phyloP scores from a whole-genome alignment of 176 grass and related monocot species.

The Zoysia pacifica region DNA sequence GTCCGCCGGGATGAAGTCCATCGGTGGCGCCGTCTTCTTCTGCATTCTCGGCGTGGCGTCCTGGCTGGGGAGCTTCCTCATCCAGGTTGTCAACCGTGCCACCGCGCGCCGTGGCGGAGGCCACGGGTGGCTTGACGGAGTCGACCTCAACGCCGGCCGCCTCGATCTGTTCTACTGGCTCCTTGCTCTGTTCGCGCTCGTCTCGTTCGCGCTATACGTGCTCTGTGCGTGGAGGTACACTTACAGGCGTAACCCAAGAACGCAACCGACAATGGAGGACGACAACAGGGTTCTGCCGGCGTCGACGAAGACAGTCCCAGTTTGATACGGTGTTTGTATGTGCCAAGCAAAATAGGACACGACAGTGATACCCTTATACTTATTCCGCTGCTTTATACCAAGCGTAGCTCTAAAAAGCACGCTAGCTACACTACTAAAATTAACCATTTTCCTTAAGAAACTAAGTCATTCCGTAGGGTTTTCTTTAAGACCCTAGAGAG shows the following conservation, averaged over 20 bases:
- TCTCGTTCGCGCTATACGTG: slow-evolving; percentile 48
- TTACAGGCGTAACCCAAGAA: slow-evolving; percentile 46
- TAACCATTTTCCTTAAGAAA: too few relatives aligned
- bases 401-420: too few relatives aligned
- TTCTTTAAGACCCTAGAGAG: too few relatives aligned
- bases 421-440: too few relatives aligned
- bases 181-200: slow-evolving; percentile 39
- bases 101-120: neutral
- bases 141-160: slow-evolving; percentile 41
- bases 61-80: slow-evolving; percentile 60
- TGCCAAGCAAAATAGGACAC: too few relatives aligned
- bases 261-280: neutral
- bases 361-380: too few relatives aligned
- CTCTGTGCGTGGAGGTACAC: slow-evolving; percentile 49
- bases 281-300: neutral
- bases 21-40: slow-evolving; percentile 62
- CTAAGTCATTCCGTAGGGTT: too few relatives aligned
- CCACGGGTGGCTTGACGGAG: slow-evolving; percentile 51
- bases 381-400: too few relatives aligned
- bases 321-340: neutral
- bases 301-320: neutral
- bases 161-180: slow-evolving; percentile 79
- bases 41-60: slow-evolving; percentile 57
- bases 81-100: slow-evolving; percentile 50
- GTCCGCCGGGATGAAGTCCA: slow-evolving; percentile 63